Percentiles rank a stretch among this genome's conserved stretches.
Evolutionary conservation across 805 yeast species (phyloP).

Genomic region (Teunomyces funiuensis): DNA sequence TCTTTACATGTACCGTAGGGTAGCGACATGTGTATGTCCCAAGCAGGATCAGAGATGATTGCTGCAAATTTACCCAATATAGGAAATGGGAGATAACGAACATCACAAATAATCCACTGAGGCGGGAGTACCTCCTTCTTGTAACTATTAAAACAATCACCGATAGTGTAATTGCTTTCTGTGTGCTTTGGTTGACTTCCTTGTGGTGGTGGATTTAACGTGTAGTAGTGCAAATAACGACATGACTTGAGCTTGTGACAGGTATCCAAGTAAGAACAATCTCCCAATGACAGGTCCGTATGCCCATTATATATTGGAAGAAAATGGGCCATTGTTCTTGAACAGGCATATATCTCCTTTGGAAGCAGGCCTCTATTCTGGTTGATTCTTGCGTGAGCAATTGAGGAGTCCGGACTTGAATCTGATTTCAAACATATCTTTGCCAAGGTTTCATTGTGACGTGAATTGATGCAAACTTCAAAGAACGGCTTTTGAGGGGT

Average conservation of each 20-base stretch:
- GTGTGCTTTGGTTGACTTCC: neutral
- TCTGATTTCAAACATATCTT: constrained; percentile 14
- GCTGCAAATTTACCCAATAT: constrained; percentile 78
- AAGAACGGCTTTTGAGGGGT: constrained; percentile 45
- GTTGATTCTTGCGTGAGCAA: constrained; percentile 5
- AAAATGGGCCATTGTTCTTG: constrained; percentile 26
- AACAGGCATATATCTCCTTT: constrained; percentile 22
- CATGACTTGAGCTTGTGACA: constrained; percentile 85
- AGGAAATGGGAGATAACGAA: constrained; percentile 66
- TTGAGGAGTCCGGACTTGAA: neutral
- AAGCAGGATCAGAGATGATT: constrained; percentile 90
- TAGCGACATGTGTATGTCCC: constrained; percentile 91
- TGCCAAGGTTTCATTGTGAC: constrained; percentile 32
- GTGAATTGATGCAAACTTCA: constrained; percentile 48
- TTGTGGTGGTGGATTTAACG: constrained; percentile 39
- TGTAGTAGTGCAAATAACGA: constrained; percentile 75
- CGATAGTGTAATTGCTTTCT: constrained; percentile 44
- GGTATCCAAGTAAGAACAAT: constrained; percentile 91
- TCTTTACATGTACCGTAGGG: constrained; percentile 80
- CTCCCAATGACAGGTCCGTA: constrained; percentile 76
- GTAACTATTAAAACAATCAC: constrained; percentile 43
- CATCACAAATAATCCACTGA: constrained; percentile 89
- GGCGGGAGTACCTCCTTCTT: constrained; percentile 47
- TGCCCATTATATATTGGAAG: constrained; percentile 37
- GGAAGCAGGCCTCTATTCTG: constrained; percentile 13